Evolutionary conservation across 148 eudicot genomes (phyloP), one percentile per base, ranked within the genome.

Genomic region (Chenopodium album): DNA sequence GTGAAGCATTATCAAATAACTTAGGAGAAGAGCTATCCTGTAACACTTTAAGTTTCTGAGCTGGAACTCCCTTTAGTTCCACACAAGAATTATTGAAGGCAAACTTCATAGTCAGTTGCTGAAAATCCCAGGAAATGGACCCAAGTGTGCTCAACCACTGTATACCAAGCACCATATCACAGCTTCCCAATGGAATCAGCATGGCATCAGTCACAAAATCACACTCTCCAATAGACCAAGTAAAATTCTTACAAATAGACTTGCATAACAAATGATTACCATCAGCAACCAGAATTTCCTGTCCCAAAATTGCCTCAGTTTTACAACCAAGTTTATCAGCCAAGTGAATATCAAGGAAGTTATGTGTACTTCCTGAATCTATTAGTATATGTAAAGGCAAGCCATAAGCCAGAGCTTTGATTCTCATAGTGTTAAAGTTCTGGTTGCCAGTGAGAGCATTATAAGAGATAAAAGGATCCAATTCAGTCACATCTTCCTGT

Each of bases 31-130:
- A 17, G 2, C 23, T 2, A 12, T 34, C 9, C 60, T 54, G 17
- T 1, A 54, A 0, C 50, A 54, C 60, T 3, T 54, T 54, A 0
- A 70, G 4, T 22, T 4, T 37, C 23, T 70, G 7, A 14, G 47
- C 11, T 12, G 20, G 47, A 0, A 37, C 20, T 9, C 73, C 73
- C 1, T 70, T 70, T 6, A 65, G 10, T 9, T 23, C 2, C 0
- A 65, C 0, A 1, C 3, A 2, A 5, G 7, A 3, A 0, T 13
- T 9, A 1, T 17, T 9, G 0, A 34, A 12, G 3, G 0, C 7
- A 29, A 70, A 70, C 2, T 34, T 7, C 73, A 70, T 70, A 0
- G 16, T 2, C 2, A 70, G 34, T 5, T 70, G 7, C 11, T 34
- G 2, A 1, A 70, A 70, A 70, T 70, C 48, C 73, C 47, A 70